Evolutionary conservation across 208 protist species (phyloP).

Genomic region (Paratrypanosoma confusum): DNA sequence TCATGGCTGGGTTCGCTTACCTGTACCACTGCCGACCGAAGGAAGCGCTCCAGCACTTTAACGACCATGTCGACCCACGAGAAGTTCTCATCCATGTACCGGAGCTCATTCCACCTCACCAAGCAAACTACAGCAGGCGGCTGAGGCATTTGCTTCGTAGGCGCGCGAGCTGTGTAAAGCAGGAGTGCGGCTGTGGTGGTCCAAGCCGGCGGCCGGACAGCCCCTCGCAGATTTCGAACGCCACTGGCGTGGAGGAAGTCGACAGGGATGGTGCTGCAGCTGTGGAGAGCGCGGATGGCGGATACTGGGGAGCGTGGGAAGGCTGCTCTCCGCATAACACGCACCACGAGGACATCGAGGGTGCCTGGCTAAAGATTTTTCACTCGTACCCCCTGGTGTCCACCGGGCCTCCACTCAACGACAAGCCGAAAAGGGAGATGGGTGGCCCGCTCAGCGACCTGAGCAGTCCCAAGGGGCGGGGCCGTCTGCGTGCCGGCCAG

Average conservation of each 20-base stretch:
- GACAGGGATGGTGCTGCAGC: not conserved
- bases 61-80: constrained; percentile 47
- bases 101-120: constrained; percentile 42
- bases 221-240: not conserved
- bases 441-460: not conserved
- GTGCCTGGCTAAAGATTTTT: constrained; percentile 33
- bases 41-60: constrained; percentile 42
- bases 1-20: constrained; percentile 55
- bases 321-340: constrained; percentile 30
- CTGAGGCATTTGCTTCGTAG: constrained; percentile 8
- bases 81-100: constrained; percentile 51
- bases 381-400: constrained; percentile 30
- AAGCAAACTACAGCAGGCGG: constrained; percentile 14
- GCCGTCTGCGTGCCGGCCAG: too few species aligned
- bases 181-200: not conserved
- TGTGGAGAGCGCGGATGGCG: not conserved
- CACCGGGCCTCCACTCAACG: not conserved
- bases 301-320: constrained; percentile 20
- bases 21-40: constrained; percentile 29
- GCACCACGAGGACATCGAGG: constrained; percentile 17
- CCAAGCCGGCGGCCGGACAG: not conserved
- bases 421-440: not conserved
- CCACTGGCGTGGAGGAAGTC: not conserved
- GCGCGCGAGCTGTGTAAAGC: not conserved
- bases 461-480: too few species aligned